A percentile compares a stretch with the other conserved stretches of the same genome.
Conservation (phyloP, 2,329 filamentous ascomycete genomes). For the Calonectria honghensis region DNA sequence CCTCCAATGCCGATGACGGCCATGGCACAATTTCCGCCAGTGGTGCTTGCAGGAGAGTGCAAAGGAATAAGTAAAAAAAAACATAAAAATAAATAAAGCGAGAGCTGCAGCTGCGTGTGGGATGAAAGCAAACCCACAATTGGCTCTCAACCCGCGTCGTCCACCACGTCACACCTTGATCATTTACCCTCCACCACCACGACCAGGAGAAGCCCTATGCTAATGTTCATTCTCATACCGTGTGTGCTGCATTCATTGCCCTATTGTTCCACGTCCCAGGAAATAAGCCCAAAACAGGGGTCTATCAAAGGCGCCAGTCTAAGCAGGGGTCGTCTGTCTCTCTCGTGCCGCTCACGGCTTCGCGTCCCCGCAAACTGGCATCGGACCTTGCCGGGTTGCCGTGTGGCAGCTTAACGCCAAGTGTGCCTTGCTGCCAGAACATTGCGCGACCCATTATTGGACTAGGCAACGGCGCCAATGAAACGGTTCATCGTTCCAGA, state of each 20-base stretch:
- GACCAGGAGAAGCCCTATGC: neutral
- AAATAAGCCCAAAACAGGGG: constrained; percentile 19
- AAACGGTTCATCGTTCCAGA: constrained; percentile 22
- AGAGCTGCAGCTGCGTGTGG: neutral
- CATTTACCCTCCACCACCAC: constrained; percentile 2
- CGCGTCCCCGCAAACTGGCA: constrained; percentile 26
- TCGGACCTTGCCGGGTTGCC: constrained; percentile 29
- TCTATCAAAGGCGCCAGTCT: constrained; percentile 9
- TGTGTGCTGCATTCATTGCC: neutral
- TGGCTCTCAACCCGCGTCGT: constrained; percentile 1
- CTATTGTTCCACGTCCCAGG: constrained; percentile 11
- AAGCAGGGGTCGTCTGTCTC: constrained; percentile 29
- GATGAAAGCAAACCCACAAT: neutral
- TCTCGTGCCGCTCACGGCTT: constrained; percentile 1
- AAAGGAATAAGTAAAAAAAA: neutral
- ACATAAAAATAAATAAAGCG: neutral
- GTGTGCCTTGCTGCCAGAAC: neutral
- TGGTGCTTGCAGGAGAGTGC: neutral
- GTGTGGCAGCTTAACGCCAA: constrained; percentile 27
- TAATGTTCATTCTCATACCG: constrained; percentile 1
- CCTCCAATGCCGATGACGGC: constrained; percentile 13
- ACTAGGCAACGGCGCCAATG: constrained; percentile 11
- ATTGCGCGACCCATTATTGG: constrained; percentile 8
- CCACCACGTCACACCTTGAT: neutral
- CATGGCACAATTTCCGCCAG: neutral